Conservation (phyloP, 2,329 filamentous ascomycete species). For the Neonectria punicea region DNA sequence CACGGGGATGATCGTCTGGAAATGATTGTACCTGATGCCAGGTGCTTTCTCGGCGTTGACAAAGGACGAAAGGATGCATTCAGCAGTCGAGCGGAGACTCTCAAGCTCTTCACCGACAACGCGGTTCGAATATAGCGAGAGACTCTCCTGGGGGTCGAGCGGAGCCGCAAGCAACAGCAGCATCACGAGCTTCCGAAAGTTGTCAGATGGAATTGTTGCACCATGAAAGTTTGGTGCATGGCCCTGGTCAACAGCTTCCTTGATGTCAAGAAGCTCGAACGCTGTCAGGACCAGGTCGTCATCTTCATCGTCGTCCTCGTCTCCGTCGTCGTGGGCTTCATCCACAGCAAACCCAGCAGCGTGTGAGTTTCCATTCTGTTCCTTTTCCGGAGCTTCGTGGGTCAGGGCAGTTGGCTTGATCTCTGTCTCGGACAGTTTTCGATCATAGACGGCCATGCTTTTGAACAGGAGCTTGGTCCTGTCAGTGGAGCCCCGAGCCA, state of each 20-base stretch:
- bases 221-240: constrained; percentile 63
- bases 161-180: constrained; percentile 75
- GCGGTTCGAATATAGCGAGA: constrained; percentile 69
- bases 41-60: constrained; percentile 71
- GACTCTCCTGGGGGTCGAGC: constrained; percentile 70
- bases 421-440: constrained; percentile 54
- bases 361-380: constrained; percentile 32
- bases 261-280: constrained; percentile 73
- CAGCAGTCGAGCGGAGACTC: constrained; percentile 68
- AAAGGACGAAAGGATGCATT: constrained; percentile 74
- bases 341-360: constrained; percentile 59
- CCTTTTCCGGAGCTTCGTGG: not conserved
- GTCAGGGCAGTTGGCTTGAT: constrained; percentile 6
- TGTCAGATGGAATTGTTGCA: constrained; percentile 79
- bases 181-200: constrained; percentile 76
- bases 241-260: constrained; percentile 67
- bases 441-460: constrained; percentile 77
- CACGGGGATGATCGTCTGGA: constrained; percentile 67
- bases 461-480: constrained; percentile 75
- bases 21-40: constrained; percentile 70
- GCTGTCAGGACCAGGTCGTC: constrained; percentile 76
- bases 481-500: constrained; percentile 67
- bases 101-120: constrained; percentile 66
- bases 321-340: constrained; percentile 55
- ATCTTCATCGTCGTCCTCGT: constrained; percentile 61